A percentile compares a stretch with the other conserved stretches of the same genome.
Evolutionary conservation across 2,329 filamentous ascomycete species (phyloP).

Genomic region (Byssoonygena ceratinophila): DNA sequence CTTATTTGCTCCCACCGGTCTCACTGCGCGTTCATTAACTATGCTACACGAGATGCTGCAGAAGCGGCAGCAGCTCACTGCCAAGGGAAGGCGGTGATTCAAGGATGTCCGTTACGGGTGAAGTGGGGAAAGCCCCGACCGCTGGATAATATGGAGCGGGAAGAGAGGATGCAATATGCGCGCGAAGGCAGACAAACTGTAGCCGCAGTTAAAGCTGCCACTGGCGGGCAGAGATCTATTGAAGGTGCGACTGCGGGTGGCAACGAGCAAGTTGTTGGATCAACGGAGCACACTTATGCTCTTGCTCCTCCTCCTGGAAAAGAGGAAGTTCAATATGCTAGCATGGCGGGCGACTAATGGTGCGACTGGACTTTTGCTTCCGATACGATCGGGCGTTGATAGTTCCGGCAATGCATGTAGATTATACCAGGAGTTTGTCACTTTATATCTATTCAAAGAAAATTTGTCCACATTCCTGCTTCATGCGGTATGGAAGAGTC

Average conservation of each 20-base stretch:
- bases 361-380: neutral
- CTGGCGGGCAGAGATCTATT: conserved; percentile 14
- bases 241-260: conserved; percentile 14
- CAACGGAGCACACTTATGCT: conserved; percentile 31
- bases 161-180: conserved; percentile 70
- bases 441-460: neutral
- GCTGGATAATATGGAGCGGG: conserved; percentile 80
- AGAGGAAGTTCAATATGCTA: conserved; percentile 71
- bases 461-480: neutral
- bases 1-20: conserved; percentile 94
- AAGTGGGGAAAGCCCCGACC: conserved; percentile 90
- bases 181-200: conserved; percentile 60
- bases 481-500: neutral
- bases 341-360: conserved; percentile 64
- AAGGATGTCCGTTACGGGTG: conserved; percentile 79
- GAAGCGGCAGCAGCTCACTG: conserved; percentile 76
- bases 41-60: conserved; percentile 69
- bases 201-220: conserved; percentile 34
- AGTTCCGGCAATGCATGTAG: conserved; percentile 1
- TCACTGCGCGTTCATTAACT: conserved; percentile 95
- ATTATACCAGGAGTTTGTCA: conserved; percentile 7
- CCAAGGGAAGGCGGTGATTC: conserved; percentile 78
- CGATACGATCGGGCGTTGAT: neutral
- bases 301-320: conserved; percentile 71
- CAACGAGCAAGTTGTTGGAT: conserved; percentile 21